A percentile compares a stretch with the other conserved stretches of the same genome.
These are phyloP conservation scores for Cylindricascospora bacillispora DNA, from an alignment of 1,139 yeast genomes.

Conservation along the genomic window DNA sequence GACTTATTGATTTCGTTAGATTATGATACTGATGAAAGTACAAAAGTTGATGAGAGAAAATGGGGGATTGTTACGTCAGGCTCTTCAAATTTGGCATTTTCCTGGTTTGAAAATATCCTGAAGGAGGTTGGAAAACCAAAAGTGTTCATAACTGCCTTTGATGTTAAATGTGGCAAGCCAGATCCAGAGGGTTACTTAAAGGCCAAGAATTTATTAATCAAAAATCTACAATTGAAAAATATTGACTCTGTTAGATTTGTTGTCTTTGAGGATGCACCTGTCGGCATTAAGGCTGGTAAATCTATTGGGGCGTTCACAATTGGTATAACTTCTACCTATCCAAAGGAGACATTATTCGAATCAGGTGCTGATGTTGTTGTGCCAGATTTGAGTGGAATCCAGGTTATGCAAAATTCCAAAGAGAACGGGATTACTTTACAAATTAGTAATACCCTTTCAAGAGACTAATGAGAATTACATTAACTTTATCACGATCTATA, in stretches of 20 bases:
- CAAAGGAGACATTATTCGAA: conserved; percentile 44
- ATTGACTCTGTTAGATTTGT: conserved; percentile 31
- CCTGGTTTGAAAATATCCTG: conserved; percentile 45
- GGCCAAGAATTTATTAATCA: conserved; percentile 34
- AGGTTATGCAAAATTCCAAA: conserved; percentile 19
- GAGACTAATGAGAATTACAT: conserved; percentile 1
- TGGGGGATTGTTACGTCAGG: conserved; percentile 80
- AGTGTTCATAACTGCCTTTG: conserved; percentile 61
- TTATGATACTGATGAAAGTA: conserved; percentile 20
- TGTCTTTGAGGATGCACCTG: conserved; percentile 80
- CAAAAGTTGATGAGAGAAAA: conserved; percentile 31
- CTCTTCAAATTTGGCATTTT: conserved; percentile 48
- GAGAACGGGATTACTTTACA: conserved; percentile 13
- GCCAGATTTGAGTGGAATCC: conserved; percentile 40
- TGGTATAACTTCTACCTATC: conserved; percentile 64
- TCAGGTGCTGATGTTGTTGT: conserved; percentile 71
- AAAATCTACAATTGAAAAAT: conserved; percentile 35
- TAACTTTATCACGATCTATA: too few species aligned
- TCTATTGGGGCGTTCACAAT: conserved; percentile 64
- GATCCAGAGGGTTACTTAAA: conserved; percentile 59
- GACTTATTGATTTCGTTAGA: conserved; percentile 41
- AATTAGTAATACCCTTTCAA: conserved; percentile 10
- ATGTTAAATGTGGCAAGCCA: conserved; percentile 61
- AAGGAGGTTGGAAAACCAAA: conserved; percentile 39
- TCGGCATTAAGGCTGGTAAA: conserved; percentile 67